A percentile compares a stretch with the other conserved stretches of the same genome.
Evolutionary conservation across 495 filamentous ascomycete species (phyloP).

Genomic region (Hapsidospora chrysogenum): DNA sequence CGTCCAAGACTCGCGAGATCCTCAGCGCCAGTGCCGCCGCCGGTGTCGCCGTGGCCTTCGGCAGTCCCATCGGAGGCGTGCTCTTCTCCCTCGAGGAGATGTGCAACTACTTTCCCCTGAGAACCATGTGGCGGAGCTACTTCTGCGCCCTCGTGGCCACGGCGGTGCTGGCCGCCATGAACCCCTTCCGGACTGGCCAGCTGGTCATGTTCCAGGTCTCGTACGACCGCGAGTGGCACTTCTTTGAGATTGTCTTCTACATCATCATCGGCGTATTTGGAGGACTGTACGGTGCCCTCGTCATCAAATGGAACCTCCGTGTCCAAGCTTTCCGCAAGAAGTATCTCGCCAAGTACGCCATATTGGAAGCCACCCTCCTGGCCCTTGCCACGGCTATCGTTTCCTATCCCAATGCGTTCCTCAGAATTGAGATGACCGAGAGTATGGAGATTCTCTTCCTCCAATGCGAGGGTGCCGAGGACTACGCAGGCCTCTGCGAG

Average conservation of each 20-base stretch:
- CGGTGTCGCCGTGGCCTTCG: slow-evolving; percentile 92
- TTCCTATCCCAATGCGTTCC: slow-evolving; percentile 91
- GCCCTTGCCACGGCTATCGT: slow-evolving; percentile 73
- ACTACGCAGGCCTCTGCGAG: slow-evolving; percentile 88
- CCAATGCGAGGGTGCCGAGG: slow-evolving; percentile 85
- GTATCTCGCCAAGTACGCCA: slow-evolving; percentile 69
- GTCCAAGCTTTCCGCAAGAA: slow-evolving; percentile 89
- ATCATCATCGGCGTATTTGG: slow-evolving; percentile 84
- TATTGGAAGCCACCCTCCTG: slow-evolving; percentile 75
- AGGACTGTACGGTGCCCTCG: slow-evolving; percentile 88
- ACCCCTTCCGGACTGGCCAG: slow-evolving; percentile 94
- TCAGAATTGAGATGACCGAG: slow-evolving; percentile 97
- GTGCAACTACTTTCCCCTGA: slow-evolving; percentile 94
- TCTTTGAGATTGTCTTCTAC: slow-evolving; percentile 91
- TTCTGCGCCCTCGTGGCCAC: slow-evolving; percentile 96
- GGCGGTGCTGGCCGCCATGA: slow-evolving; percentile 86
- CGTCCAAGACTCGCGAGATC: slow-evolving; percentile 89
- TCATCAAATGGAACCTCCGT: slow-evolving; percentile 95
- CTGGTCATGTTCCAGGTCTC: slow-evolving; percentile 98
- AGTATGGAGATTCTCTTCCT: slow-evolving; percentile 96
- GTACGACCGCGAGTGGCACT: slow-evolving; percentile 95
- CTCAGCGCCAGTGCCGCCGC: slow-evolving; percentile 88
- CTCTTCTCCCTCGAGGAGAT: slow-evolving; percentile 97
- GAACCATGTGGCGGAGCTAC: slow-evolving; percentile 96
- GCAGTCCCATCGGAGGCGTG: slow-evolving; percentile 92